Percentiles rank a stretch among this genome's conserved stretches.
phyloP scores from a whole-genome alignment of 1,139 yeast genomes.

The Ogataea hybrid region DNA sequence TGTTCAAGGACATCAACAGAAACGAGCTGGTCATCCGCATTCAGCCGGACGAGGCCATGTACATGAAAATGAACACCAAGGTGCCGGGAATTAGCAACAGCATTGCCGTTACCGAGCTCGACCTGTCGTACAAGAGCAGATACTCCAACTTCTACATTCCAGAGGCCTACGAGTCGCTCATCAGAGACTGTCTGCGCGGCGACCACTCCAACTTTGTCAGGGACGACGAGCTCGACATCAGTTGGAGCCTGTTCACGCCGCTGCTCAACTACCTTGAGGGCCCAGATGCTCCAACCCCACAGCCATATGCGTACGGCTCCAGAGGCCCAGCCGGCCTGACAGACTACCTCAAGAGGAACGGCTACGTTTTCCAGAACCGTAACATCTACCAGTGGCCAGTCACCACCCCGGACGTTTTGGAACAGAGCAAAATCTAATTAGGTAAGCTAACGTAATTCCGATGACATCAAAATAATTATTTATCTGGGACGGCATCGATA shows the following conservation, averaged over 20 bases:
- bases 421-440: conserved; percentile 25
- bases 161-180: conserved; percentile 95
- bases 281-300: conserved; percentile 60
- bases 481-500: background rate
- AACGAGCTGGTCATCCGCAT: conserved; percentile 91
- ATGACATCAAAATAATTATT: background rate
- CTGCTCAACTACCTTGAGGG: conserved; percentile 77
- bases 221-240: conserved; percentile 93
- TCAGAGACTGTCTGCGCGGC: conserved; percentile 85
- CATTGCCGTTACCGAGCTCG: conserved; percentile 85
- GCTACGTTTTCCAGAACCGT: conserved; percentile 60
- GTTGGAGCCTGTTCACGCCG: conserved; percentile 94
- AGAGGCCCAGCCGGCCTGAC: conserved; percentile 77
- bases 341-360: conserved; percentile 62
- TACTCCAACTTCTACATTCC: conserved; percentile 93
- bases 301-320: conserved; percentile 80
- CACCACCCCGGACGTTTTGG: conserved; percentile 49
- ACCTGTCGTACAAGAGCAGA: conserved; percentile 78
- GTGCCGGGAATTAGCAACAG: conserved; percentile 86
- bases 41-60: conserved; percentile 94
- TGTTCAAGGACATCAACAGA: conserved; percentile 77
- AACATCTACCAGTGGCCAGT: conserved; percentile 82
- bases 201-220: conserved; percentile 97
- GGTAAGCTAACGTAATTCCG: conserved; percentile 1
- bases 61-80: conserved; percentile 87